Evolutionary conservation across 2,329 filamentous ascomycete species (phyloP), one percentile per base, ranked within the genome.

Genomic region (Fusarium avenaceum): DNA sequence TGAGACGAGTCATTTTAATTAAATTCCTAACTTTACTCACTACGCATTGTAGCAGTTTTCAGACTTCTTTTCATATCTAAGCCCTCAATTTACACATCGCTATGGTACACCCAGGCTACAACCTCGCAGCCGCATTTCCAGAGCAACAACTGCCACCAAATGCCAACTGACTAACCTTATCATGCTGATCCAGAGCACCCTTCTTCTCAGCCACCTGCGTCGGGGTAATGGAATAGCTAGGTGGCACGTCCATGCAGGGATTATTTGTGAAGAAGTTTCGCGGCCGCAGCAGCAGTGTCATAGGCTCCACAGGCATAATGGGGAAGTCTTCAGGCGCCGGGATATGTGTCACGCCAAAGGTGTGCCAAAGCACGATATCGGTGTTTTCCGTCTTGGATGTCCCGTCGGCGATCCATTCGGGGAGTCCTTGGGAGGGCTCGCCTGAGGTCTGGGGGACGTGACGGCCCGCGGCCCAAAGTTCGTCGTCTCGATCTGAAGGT

Each of bases 351-450:
- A 97, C 84, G 35, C 94, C 94, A 74, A 97, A 97, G 0, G 93
- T 97, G 80, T 97, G 94, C 94, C 94, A 97, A 17, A 97, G 86
- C 2, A 97, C 94, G 30, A 97, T 82, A 76, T 97, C 92, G 1
- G 89, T 92, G 82, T 97, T 91, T 56, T 91, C 92, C 70, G 97
- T 89, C 26, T 83, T 86, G 58, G 86, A 88, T 45, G 81, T 81
- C 14, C 91, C 89, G 63, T 93, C 87, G 24, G 88, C 88, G 70
- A 96, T 90, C 93, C 92, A 95, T 70, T 89, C 85, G 0, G 91
- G 90, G 4, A 96, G 82, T 32, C 93, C 93, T 42, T 82, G 80
- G 0, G 90, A 91, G 0, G 91, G 91, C 69, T 93, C 90, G 73
- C 94, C 94, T 0, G 90, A 93, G 9, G 94, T 96, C 76, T 97